Evolutionary conservation across 495 filamentous ascomycete species (phyloP).

Genomic region (Xylaria venustula): DNA sequence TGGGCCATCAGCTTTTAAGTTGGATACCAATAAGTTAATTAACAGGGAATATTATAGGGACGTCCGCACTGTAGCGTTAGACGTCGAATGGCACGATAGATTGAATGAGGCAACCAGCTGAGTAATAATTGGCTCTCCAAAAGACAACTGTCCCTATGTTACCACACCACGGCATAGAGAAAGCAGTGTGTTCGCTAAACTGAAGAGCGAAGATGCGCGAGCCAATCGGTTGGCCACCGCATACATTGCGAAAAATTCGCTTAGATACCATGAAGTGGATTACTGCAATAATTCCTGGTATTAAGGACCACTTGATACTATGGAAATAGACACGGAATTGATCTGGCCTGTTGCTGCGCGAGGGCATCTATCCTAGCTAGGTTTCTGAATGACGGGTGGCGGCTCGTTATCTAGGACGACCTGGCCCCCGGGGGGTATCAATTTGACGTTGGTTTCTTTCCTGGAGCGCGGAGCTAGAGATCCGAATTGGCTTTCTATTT

Average conservation of each 20-base stretch:
- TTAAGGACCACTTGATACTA: too few species aligned
- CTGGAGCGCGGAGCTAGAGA: neutral
- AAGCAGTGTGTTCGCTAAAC: too few species aligned
- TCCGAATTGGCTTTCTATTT: neutral
- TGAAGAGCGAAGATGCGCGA: neutral
- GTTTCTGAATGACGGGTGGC: conserved; percentile 4
- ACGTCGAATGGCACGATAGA: neutral
- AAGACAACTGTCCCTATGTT: neutral
- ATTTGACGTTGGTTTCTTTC: neutral
- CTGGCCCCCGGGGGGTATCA: neutral
- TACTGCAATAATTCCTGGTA: neutral
- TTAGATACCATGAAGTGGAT: conserved; percentile 2
- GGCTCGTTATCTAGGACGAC: neutral
- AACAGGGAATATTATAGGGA: neutral
- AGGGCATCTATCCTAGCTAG: conserved; percentile 1
- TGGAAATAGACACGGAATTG: neutral
- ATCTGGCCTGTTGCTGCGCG: neutral
- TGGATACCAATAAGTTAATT: neutral
- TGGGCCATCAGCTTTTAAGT: neutral
- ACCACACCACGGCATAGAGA: conserved; percentile 5
- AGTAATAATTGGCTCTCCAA: conserved; percentile 1
- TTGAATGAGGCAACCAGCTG: neutral
- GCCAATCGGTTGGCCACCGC: conserved; percentile 7
- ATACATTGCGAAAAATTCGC: too few species aligned
- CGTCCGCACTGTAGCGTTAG: neutral